Conservation (phyloP, 805 yeast genomes). For the Cyberlindnera mycetangii region DNA sequence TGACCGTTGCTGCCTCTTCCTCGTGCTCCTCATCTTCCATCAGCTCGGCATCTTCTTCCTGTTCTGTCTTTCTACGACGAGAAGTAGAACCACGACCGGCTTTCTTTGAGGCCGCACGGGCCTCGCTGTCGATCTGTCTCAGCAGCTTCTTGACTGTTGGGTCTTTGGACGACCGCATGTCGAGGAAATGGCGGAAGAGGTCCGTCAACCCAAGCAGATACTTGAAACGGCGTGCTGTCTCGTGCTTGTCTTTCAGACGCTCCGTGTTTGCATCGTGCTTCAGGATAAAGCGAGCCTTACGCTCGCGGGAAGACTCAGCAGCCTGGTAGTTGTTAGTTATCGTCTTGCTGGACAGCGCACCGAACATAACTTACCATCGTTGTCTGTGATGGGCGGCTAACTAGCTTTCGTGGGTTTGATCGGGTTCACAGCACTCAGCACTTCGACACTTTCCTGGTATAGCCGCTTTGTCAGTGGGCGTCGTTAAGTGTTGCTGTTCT, state of each 20-base stretch:
- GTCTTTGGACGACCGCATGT: constrained; percentile 76
- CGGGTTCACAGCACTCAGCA: too few species aligned
- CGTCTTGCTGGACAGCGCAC: not conserved
- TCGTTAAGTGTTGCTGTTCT: too few species aligned
- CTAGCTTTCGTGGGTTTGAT: too few species aligned
- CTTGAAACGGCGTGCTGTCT: constrained; percentile 74
- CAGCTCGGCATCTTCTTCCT: constrained; percentile 93
- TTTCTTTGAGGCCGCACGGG: constrained; percentile 30
- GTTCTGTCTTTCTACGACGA: constrained; percentile 84
- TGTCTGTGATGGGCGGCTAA: not conserved
- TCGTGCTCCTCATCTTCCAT: constrained; percentile 76
- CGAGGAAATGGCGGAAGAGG: constrained; percentile 83
- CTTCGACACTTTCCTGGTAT: too few species aligned
- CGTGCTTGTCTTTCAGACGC: constrained; percentile 53
- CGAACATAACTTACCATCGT: constrained; percentile 3
- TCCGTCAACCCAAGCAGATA: constrained; percentile 81
- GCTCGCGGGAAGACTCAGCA: constrained; percentile 9
- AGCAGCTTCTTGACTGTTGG: constrained; percentile 61
- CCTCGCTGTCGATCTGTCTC: constrained; percentile 51
- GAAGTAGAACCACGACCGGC: constrained; percentile 12
- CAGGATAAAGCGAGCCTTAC: constrained; percentile 48
- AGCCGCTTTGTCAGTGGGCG: too few species aligned
- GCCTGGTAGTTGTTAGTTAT: not conserved
- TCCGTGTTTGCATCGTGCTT: constrained; percentile 57
- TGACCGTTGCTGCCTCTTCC: constrained; percentile 62